A percentile compares a stretch with the other conserved stretches of the same genome.
Conservation (phyloP, 2,329 filamentous ascomycete species). For the Monosporascus sp. region DNA sequence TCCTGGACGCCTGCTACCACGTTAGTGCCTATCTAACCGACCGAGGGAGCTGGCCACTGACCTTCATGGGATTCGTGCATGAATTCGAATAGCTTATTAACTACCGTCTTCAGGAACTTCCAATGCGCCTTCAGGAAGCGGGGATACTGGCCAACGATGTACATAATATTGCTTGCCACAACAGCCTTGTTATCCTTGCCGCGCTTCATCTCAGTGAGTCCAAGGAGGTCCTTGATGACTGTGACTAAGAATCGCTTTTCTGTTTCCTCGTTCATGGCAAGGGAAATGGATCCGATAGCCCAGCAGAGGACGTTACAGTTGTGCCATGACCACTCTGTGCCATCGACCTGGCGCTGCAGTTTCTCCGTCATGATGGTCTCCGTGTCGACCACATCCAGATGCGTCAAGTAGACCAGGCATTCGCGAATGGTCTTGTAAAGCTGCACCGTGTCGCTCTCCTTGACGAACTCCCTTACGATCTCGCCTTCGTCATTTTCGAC, state of each 20-base stretch:
- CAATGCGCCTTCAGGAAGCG: slow-evolving; percentile 98
- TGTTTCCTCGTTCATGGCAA: slow-evolving; percentile 99
- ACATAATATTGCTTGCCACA: slow-evolving; percentile 99
- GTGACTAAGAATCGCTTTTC: slow-evolving; percentile 98
- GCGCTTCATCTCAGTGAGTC: slow-evolving; percentile 97
- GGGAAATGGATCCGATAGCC: slow-evolving; percentile 97
- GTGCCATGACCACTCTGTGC: slow-evolving; percentile 96
- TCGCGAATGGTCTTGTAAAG: slow-evolving; percentile 98
- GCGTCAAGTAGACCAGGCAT: slow-evolving; percentile 93
- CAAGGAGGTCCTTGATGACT: slow-evolving; percentile 96
- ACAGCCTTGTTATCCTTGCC: slow-evolving; percentile 99
- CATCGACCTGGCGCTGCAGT: slow-evolving; percentile 89
- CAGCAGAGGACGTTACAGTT: slow-evolving; percentile 99
- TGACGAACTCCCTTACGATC: slow-evolving; percentile 98
- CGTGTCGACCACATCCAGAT: slow-evolving; percentile 94
- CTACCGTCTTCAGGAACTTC: slow-evolving; percentile 99
- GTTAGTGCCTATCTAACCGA: slow-evolving; percentile 17
- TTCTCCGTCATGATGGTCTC: slow-evolving; percentile 99
- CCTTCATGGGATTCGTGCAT: slow-evolving; percentile 99
- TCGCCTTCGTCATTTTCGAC: slow-evolving; percentile 99
- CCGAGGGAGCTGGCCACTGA: slow-evolving; percentile 30
- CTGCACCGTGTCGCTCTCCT: slow-evolving; percentile 98
- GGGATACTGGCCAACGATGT: slow-evolving; percentile 98
- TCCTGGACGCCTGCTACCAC: slow-evolving; percentile 73
- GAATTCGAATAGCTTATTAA: slow-evolving; percentile 99